phyloP scores from a whole-genome alignment of 768 basidiomycete genomes.

The Cubamyces lactineus region DNA sequence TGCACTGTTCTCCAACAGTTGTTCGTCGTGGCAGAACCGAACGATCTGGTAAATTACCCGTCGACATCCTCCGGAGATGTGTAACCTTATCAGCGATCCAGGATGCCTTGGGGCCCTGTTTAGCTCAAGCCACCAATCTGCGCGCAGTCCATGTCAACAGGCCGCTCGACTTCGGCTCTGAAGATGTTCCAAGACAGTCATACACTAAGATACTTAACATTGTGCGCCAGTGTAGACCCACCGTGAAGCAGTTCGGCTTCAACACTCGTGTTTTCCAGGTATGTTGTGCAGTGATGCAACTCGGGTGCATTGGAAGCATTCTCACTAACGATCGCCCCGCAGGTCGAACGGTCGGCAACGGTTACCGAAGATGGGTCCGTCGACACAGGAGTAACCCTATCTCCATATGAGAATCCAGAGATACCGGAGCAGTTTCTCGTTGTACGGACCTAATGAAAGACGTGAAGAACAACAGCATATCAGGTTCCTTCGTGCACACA shows the following conservation, averaged over 20 bases:
- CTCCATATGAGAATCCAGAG: conserved; percentile 63
- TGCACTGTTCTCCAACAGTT: conserved; percentile 63
- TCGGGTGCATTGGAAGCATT: not conserved
- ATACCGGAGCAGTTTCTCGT: conserved; percentile 77
- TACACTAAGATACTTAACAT: conserved; percentile 40
- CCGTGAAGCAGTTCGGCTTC: conserved; percentile 65
- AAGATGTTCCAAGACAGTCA: conserved; percentile 26
- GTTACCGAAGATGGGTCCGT: conserved; percentile 44
- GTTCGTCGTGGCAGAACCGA: conserved; percentile 59
- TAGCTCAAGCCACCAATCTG: conserved; percentile 51
- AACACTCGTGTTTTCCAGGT: conserved; percentile 76
- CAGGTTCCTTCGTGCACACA: too few species aligned
- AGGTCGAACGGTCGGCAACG: conserved; percentile 52
- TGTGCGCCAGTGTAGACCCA: conserved; percentile 51
- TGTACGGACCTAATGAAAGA: conserved; percentile 47
- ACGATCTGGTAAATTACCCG: conserved; percentile 45
- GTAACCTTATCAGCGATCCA: conserved; percentile 25
- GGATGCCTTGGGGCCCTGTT: conserved; percentile 44
- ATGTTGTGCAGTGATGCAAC: conserved; percentile 15
- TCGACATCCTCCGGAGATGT: not conserved
- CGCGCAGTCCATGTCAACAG: conserved; percentile 66
- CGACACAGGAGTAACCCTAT: conserved; percentile 42
- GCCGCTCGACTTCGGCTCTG: conserved; percentile 23
- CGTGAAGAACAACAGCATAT: too few species aligned
- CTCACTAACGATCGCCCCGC: not conserved